Base-by-base conservation (phyloP, 441 rosid species). In the Omphalea diandra region DNA sequence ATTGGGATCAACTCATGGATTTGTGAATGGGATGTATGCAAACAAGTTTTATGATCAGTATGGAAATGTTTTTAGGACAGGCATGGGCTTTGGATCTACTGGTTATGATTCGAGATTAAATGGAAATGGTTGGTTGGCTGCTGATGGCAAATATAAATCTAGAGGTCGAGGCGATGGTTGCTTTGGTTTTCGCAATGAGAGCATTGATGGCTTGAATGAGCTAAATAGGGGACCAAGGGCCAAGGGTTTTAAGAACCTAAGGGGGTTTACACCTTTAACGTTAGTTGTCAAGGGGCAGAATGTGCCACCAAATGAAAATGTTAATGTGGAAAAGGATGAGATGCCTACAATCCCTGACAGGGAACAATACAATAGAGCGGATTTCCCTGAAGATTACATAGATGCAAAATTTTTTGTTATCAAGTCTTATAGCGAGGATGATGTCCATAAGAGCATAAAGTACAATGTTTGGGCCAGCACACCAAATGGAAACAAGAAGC, bases 401-500 rank as follows among this genome's bases (percentile, higher is more conserved):
- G 83, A 88, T 72, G 97, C 97, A 29, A 91, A 88, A 74, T 87
- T 87, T 83, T 94, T 88, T 74, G 76, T 94, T 26, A 91, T 94
- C 64, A 94, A 94, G 85, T 94, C 98, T 0, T 94, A 91, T 65
- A 94, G 97, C 18, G 97, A 94, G 75, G 98, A 94, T 80, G 97
- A 92, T 80, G 89, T 94, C 47, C 98, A 94, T 70, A 91, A 94
- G 81, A 87, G 97, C 73, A 86, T 91, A 53, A 94, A 91, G 72
- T 91, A 94, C 68, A 88, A 77, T 68, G 97, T 92, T 7, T 94
- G 98, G 97, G 97, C 97, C 14, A 94, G 97, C 79, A 94, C 98
- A 44, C 96, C 96, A 65, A 89, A 86, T 75, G 98, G 97, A 38
- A 91, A 94, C 86, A 90, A 85, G 81, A 94, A 94, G 78, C 96